Conservation (phyloP, 208 protist species). For the Leishmania gerbilli region DNA sequence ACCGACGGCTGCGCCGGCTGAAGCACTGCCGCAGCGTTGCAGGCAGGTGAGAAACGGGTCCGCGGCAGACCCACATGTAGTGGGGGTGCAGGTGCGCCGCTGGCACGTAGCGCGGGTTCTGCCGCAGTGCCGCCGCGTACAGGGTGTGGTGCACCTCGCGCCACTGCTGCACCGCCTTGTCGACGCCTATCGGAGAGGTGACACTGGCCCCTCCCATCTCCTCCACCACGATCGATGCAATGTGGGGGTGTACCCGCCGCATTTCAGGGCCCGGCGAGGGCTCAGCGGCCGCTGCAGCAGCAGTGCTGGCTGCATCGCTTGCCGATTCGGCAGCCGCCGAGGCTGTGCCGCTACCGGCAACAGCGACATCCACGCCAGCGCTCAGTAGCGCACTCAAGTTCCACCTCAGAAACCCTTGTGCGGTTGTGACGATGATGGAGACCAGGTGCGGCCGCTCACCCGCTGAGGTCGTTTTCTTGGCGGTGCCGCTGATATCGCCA, state of each 20-base stretch:
- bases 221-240: conserved; percentile 42
- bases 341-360: neutral
- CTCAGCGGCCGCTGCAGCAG: neutral
- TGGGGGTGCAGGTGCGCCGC: conserved; percentile 28
- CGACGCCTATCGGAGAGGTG: neutral
- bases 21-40: conserved; percentile 44
- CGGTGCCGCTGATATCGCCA: neutral
- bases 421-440: conserved; percentile 32
- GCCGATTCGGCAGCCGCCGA: neutral
- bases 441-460: conserved; percentile 17
- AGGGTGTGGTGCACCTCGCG: conserved; percentile 12
- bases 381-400: conserved; percentile 17
- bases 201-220: conserved; percentile 28
- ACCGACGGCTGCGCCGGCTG: conserved; percentile 62
- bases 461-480: neutral
- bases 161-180: conserved; percentile 33
- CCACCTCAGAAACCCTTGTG: conserved; percentile 33
- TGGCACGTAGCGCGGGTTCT: conserved; percentile 26
- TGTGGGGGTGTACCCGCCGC: conserved; percentile 35
- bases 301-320: neutral
- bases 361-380: conserved; percentile 21
- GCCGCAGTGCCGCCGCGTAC: conserved; percentile 7
- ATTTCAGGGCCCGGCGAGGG: neutral
- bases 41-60: conserved; percentile 43
- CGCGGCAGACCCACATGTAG: conserved; percentile 56